Base-by-base conservation (phyloP, 225 moss, liverwort and hornwort genomes). In the Neckera pumila region DNA sequence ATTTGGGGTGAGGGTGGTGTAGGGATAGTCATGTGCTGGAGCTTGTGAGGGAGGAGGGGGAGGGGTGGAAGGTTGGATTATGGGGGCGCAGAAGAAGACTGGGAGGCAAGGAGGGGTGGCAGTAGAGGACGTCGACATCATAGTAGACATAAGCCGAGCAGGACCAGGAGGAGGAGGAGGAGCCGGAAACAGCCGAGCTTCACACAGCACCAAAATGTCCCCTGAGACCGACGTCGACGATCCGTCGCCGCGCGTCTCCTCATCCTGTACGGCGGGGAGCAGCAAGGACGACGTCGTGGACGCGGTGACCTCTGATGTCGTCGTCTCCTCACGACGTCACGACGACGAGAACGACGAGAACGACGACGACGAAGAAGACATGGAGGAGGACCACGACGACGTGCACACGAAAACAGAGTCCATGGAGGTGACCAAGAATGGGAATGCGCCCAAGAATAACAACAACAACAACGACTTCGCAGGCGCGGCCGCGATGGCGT, bases 61-160 rank as follows among this genome's bases (percentile, higher is more conserved):
- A 34, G 64, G 56, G 87, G 42, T 71, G 77, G 76, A 79, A 58
- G 83, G 87, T 86, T 45, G 79, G 89, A 88, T 84, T 83, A 93
- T 93, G 93, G 93, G 93, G 89, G 93, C 93, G 72, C 92, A 91
- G 92, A 92, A 89, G 90, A 89, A 76, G 79, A 89, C 57, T 84
- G 89, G 74, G 64, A 89, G 89, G 88, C 92, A 92, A 87, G 89
- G 61, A 87, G 89, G 75, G 67, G 74, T 86, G 83, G 80, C 89
- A 79, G 86, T 78, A 83, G 92, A 84, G 22, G 81, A 92, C 70
- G 87, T 87, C 25, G 88, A 91, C 59, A 92, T 91, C 86, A 90
- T 94, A 23, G 87, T 91, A 76, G 94, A 94, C 80, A 92, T 92
- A 9, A 91, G 91, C 65, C 91, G 88, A 45, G 84, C 30, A 79